Evolutionary conservation across 1,284 basidiomycete species (phyloP).

Genomic region (Trametes sp.): DNA sequence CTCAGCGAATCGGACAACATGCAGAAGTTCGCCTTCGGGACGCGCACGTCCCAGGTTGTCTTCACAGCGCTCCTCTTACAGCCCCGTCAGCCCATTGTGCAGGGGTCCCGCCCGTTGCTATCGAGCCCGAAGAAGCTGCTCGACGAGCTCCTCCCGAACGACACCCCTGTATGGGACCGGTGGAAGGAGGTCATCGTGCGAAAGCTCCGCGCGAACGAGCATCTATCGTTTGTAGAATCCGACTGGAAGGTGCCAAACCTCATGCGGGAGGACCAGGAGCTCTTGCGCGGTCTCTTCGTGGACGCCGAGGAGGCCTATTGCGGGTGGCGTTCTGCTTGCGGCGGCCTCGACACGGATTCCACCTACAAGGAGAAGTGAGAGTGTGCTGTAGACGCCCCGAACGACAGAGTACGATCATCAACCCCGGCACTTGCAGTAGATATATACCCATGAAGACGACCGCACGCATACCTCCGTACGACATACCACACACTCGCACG

Average conservation of each 20-base stretch:
- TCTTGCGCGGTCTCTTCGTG: slow-evolving; percentile 18
- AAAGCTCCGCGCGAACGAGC: slow-evolving; percentile 5
- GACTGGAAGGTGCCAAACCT: slow-evolving; percentile 19
- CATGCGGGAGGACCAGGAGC: slow-evolving; percentile 10
- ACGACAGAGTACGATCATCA: neutral
- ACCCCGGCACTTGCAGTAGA: neutral
- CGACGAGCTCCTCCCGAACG: slow-evolving; percentile 29
- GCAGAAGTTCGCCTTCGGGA: slow-evolving; percentile 22
- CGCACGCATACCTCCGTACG: neutral
- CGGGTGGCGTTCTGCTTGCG: neutral
- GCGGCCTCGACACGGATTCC: neutral
- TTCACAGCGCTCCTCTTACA: slow-evolving; percentile 23
- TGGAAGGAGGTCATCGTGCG: slow-evolving; percentile 22
- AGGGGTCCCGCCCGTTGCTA: slow-evolving; percentile 2
- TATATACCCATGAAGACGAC: neutral
- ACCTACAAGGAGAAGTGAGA: slow-evolving; percentile 3
- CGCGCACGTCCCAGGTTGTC: slow-evolving; percentile 27
- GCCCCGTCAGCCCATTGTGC: slow-evolving; percentile 6
- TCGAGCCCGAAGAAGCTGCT: slow-evolving; percentile 16
- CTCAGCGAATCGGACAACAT: slow-evolving; percentile 6
- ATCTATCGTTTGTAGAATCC: neutral
- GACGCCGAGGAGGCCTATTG: slow-evolving; percentile 20
- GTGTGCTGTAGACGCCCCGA: neutral
- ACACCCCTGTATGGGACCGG: slow-evolving; percentile 28
- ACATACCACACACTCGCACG: neutral